phyloP scores from a whole-genome alignment of 2,329 filamentous ascomycete genomes.

The Alternaria atra region DNA sequence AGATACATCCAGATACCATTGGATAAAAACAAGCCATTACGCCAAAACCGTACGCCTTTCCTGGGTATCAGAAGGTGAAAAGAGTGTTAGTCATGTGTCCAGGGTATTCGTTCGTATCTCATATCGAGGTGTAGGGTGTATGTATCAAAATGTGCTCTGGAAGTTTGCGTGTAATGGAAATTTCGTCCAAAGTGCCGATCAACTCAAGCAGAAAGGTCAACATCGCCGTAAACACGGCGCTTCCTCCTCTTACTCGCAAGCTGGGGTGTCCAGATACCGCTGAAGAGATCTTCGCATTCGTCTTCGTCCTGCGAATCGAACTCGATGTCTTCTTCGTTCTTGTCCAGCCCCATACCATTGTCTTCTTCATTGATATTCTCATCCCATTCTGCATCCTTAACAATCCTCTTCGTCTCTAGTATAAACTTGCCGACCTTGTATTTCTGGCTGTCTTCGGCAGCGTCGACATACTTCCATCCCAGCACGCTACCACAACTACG shows the following conservation, averaged over 20 bases:
- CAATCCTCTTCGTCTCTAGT: conserved; percentile 67
- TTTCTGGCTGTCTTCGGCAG: conserved; percentile 67
- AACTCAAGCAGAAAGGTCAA: neutral
- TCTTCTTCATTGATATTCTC: conserved; percentile 37
- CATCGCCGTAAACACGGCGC: conserved; percentile 5
- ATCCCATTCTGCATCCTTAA: conserved; percentile 63
- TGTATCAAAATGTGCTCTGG: neutral
- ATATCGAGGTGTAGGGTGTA: neutral
- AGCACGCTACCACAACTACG: conserved; percentile 64
- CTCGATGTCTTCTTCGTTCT: conserved; percentile 55
- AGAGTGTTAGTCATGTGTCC: neutral
- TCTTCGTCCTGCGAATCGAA: conserved; percentile 73
- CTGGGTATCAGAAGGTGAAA: neutral
- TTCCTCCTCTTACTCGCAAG: conserved; percentile 57
- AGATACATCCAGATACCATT: neutral
- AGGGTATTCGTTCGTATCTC: neutral
- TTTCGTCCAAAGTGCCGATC: neutral
- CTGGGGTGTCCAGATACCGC: conserved; percentile 67
- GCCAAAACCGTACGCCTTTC: neutral
- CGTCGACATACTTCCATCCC: conserved; percentile 72
- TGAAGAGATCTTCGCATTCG: conserved; percentile 72
- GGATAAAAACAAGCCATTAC: neutral
- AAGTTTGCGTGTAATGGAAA: neutral
- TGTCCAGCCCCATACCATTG: conserved; percentile 8
- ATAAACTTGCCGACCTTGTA: conserved; percentile 76